Evolutionary conservation across 2,329 filamentous ascomycete species (phyloP).

Genomic region (Alternaria ethzedia): DNA sequence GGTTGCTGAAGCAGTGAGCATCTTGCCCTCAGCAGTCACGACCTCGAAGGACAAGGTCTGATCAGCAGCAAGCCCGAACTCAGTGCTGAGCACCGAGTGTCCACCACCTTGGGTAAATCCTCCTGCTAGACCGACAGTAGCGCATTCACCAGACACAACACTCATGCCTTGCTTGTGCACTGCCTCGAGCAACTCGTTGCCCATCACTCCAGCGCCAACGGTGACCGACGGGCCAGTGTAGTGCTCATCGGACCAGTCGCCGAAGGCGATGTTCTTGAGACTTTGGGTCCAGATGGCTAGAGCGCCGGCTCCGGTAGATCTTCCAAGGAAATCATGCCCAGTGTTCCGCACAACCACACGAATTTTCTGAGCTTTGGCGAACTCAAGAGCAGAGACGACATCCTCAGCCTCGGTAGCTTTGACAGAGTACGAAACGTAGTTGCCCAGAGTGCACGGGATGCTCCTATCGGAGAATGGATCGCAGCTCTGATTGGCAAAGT

Average conservation of each 20-base stretch:
- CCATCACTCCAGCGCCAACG: slow-evolving; percentile 38
- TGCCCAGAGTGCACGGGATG: slow-evolving; percentile 26
- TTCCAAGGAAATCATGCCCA: slow-evolving; percentile 36
- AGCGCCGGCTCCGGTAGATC: slow-evolving; percentile 37
- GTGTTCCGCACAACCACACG: slow-evolving; percentile 30
- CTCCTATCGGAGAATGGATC: slow-evolving; percentile 15
- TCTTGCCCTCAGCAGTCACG: slow-evolving; percentile 38
- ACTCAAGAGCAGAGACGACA: slow-evolving; percentile 24
- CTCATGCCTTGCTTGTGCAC: slow-evolving; percentile 24
- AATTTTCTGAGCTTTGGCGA: slow-evolving; percentile 33
- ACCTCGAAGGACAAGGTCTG: slow-evolving; percentile 41
- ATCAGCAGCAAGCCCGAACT: slow-evolving; percentile 39
- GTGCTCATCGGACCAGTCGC: slow-evolving; percentile 22
- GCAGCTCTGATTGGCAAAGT: slow-evolving; percentile 22
- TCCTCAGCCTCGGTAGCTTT: slow-evolving; percentile 24
- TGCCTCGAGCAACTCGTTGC: slow-evolving; percentile 29
- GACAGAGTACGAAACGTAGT: slow-evolving; percentile 43
- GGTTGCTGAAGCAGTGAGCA: slow-evolving; percentile 35
- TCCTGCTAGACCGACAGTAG: slow-evolving; percentile 43
- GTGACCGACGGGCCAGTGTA: slow-evolving; percentile 37
- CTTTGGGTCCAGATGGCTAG: slow-evolving; percentile 41
- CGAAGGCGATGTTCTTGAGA: slow-evolving; percentile 31
- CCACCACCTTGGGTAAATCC: slow-evolving; percentile 43
- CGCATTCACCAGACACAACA: slow-evolving; percentile 39
- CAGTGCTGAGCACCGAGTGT: slow-evolving; percentile 29